Evolutionary conservation across 2,329 filamentous ascomycete species (phyloP).

Genomic region (Epichloe gansuensis): DNA sequence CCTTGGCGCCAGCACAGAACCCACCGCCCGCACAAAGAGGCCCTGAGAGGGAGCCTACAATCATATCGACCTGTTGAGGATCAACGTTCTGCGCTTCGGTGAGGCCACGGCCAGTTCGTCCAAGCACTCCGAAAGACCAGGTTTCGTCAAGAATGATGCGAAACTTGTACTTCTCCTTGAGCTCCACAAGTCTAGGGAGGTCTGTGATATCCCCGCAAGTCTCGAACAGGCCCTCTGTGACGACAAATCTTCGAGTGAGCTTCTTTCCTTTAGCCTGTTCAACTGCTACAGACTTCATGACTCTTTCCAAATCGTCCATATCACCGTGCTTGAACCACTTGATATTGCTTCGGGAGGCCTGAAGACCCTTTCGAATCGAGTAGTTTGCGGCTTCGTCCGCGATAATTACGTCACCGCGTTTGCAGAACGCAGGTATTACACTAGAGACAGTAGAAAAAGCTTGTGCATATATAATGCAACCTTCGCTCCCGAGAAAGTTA

Average conservation of each 20-base stretch:
- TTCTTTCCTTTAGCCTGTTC: constrained; percentile 78
- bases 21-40: constrained; percentile 86
- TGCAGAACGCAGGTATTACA: constrained; percentile 93
- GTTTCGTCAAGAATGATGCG: constrained; percentile 95
- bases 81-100: constrained; percentile 97
- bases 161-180: constrained; percentile 96
- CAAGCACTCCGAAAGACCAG: constrained; percentile 91
- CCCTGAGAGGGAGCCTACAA: constrained; percentile 82
- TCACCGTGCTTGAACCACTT: constrained; percentile 94
- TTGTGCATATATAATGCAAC: constrained; percentile 91
- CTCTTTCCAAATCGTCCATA: constrained; percentile 80
- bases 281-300: constrained; percentile 72
- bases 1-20: constrained; percentile 83
- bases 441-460: constrained; percentile 94
- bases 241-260: constrained; percentile 84
- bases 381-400: constrained; percentile 90
- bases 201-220: constrained; percentile 74
- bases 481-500: constrained; percentile 71
- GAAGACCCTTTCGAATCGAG: constrained; percentile 84
- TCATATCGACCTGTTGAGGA: constrained; percentile 88
- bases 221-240: constrained; percentile 92
- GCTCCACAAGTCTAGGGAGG: constrained; percentile 77
- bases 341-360: constrained; percentile 83
- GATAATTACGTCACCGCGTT: constrained; percentile 93
- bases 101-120: constrained; percentile 77